Conservation (phyloP, 169 alveolate species). For the Cryptosporidium sp. region DNA sequence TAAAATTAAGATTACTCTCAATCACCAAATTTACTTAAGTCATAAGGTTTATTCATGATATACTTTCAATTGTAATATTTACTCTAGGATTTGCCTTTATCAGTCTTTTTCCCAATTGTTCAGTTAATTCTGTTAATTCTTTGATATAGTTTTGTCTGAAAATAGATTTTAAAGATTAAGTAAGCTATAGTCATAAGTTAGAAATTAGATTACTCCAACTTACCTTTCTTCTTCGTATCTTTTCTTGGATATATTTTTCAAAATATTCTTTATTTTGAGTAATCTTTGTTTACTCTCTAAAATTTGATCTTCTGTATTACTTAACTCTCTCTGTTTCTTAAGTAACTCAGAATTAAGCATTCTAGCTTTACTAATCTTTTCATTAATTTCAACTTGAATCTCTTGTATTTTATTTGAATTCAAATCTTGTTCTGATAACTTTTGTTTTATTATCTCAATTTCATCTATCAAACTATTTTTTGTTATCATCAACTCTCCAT, state of each 20-base stretch:
- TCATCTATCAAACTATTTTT: conserved; percentile 14
- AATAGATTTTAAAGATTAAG: not conserved
- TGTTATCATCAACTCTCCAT: not conserved
- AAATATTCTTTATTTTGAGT: not conserved
- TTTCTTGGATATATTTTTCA: not conserved
- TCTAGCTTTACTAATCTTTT: conserved; percentile 23
- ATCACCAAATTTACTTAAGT: too few species aligned
- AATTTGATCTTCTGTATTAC: conserved; percentile 20
- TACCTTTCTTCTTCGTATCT: not conserved
- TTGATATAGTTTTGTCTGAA: conserved; percentile 22
- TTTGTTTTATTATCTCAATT: conserved; percentile 24
- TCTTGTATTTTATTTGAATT: not conserved
- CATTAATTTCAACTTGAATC: conserved; percentile 1
- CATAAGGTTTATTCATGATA: not conserved
- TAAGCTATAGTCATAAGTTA: not conserved
- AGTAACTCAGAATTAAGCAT: conserved; percentile 19
- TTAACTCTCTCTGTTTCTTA: conserved; percentile 50
- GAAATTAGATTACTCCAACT: not conserved
- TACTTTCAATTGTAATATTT: conserved; percentile 3
- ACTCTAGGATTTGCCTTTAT: conserved; percentile 45
- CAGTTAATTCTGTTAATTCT: conserved; percentile 41
- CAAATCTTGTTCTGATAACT: conserved; percentile 27
- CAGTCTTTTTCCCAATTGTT: conserved; percentile 37
- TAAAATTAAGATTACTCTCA: too few species aligned
- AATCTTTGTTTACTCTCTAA: conserved; percentile 10